These are phyloP conservation scores for Xylariales sp. DNA, from an alignment of 2,329 filamentous ascomycete species.

Conservation along the genomic window DNA sequence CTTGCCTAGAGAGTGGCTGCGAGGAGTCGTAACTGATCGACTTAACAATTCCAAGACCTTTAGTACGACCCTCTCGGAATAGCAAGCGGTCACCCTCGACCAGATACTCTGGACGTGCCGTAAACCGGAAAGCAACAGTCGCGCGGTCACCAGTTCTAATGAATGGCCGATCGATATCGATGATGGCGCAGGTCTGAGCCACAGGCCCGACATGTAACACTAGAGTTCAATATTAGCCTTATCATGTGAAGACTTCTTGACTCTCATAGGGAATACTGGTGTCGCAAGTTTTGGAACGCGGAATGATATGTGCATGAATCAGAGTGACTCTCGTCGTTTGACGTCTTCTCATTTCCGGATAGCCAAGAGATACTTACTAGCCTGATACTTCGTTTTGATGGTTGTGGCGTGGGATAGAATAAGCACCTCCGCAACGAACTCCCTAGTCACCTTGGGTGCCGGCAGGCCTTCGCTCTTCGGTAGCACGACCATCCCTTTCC, in stretches of 20 bases:
- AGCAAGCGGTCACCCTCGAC: conserved; percentile 82
- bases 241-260: too few species aligned
- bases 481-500: conserved; percentile 96
- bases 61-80: conserved; percentile 91
- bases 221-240: conserved; percentile 62
- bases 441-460: conserved; percentile 63
- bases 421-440: conserved; percentile 82
- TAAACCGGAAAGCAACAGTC: conserved; percentile 88
- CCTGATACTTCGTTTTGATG: conserved; percentile 94
- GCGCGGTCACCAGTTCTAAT: conserved; percentile 95
- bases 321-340: too few species aligned
- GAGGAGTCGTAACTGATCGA: conserved; percentile 76
- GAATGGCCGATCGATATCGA: conserved; percentile 93
- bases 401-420: conserved; percentile 95
- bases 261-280: too few species aligned
- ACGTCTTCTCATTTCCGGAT: too few species aligned
- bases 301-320: too few species aligned
- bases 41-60: conserved; percentile 93
- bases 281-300: too few species aligned
- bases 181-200: conserved; percentile 92
- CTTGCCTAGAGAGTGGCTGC: conserved; percentile 33
- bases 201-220: conserved; percentile 93
- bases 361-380: conserved; percentile 46
- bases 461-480: conserved; percentile 73
- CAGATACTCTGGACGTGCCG: conserved; percentile 90